Base-by-base conservation (phyloP, 2,329 filamentous ascomycete genomes). In the Ceratocystis ficicola region DNA sequence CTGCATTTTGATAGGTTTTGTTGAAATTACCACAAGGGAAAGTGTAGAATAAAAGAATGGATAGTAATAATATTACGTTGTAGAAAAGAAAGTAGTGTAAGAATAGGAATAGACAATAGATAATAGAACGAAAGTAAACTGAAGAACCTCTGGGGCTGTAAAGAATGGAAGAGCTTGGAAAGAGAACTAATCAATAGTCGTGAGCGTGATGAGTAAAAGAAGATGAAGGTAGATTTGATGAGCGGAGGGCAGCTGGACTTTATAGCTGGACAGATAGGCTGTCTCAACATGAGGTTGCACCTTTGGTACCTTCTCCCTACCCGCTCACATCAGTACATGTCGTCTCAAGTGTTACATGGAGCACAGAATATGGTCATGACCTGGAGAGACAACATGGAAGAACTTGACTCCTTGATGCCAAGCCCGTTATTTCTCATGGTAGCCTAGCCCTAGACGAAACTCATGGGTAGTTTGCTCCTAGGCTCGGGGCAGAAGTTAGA, bases 101-200 rank as follows among this genome's bases (percentile, higher is more conserved):
- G 17, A 30, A 17, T 60, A 32, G 60, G 50, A n/a, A n/a, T n/a
- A n/a, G n/a, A n/a, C n/a, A n/a, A 59, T 57, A 8, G 36, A 65
- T 25, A 48, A 65, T 30, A 52, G 44, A 63, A 52, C 17, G 62
- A 63, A 63, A 32, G 44, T 63, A 41, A 63, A 22, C 17, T 52
- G n/a, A 30, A 25, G 48, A 55, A 59, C 63, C 63, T 8, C 63
- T 60, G 46, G 63, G 63, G 50, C 52, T 65, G 63, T 36, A 52
- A 32, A n/a, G 41, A 44, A 46, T 20, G 10, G n/a, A 41, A 44
- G 50, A 20, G n/a, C 36, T 65, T 65, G 48, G 52, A 48, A 17
- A 28, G 63, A n/a, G 63, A 59, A 30, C 20, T 28, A 57, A 50
- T 30, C 48, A 46, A 62, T 62, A 46, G 41, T 52, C 10, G 44